Evolutionary conservation across 2,329 filamentous ascomycete species (phyloP).

Genomic region (Paecilomyces sp.): DNA sequence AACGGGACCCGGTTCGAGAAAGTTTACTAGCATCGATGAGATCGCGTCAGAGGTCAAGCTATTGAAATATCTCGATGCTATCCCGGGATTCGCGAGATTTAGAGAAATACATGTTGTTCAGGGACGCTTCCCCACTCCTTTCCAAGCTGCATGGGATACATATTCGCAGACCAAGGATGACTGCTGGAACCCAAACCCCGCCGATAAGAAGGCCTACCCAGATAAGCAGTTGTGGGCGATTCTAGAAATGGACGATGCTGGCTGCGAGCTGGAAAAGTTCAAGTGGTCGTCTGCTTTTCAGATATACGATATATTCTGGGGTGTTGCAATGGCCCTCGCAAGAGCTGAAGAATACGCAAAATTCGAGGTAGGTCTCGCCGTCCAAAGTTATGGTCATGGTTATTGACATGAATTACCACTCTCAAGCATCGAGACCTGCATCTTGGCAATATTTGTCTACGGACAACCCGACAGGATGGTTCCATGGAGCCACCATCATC

Average conservation of each 20-base stretch:
- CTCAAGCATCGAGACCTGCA: slow-evolving; percentile 56
- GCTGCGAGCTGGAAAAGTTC: slow-evolving; percentile 48
- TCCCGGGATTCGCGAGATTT: slow-evolving; percentile 58
- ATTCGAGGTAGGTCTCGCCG: slow-evolving; percentile 44
- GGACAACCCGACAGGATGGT: slow-evolving; percentile 23
- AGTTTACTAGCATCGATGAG: slow-evolving; percentile 40
- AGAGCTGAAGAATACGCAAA: slow-evolving; percentile 53
- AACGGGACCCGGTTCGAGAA: slow-evolving; percentile 33
- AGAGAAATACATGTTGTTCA: slow-evolving; percentile 52
- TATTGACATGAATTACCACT: slow-evolving; percentile 5
- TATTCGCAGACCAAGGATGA: slow-evolving; percentile 35
- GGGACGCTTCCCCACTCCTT: slow-evolving; percentile 47
- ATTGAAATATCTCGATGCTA: slow-evolving; percentile 50
- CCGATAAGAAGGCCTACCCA: slow-evolving; percentile 45
- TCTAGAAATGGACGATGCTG: slow-evolving; percentile 60
- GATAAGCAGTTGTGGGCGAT: slow-evolving; percentile 56
- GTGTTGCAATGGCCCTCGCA: slow-evolving; percentile 54
- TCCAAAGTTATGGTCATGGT: not conserved
- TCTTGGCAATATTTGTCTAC: slow-evolving; percentile 59
- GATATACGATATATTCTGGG: slow-evolving; percentile 61
- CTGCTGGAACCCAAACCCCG: slow-evolving; percentile 51
- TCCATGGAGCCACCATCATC: slow-evolving; percentile 26
- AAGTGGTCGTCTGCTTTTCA: slow-evolving; percentile 37
- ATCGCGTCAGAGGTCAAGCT: slow-evolving; percentile 45
- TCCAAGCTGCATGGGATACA: slow-evolving; percentile 39